Conservation (phyloP, 257 asterid genomes). For the Nicotiana otophora region DNA sequence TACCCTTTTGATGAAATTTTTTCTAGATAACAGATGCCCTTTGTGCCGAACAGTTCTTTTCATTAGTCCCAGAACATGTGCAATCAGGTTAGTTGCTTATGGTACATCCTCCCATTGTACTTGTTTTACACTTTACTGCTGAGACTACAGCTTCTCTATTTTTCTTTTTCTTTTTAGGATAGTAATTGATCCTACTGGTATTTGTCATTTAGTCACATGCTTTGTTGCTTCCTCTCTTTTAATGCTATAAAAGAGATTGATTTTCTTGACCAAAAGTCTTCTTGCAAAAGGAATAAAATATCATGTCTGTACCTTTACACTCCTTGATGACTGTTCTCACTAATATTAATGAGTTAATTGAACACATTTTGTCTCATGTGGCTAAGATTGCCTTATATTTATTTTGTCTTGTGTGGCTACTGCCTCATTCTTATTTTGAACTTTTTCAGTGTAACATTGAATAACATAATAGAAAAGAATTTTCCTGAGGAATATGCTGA, state of each 20-base stretch:
- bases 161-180: neutral
- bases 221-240: neutral
- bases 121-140: neutral
- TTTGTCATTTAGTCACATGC: neutral
- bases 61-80: conserved; percentile 70
- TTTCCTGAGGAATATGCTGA: conserved; percentile 89
- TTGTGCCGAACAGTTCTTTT: conserved; percentile 90
- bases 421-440: conserved; percentile 16
- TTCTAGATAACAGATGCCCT: conserved; percentile 85
- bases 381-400: neutral
- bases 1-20: conserved; percentile 10
- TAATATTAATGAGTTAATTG: neutral
- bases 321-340: neutral
- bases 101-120: neutral
- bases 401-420: neutral
- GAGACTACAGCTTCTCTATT: neutral
- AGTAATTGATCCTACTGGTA: neutral
- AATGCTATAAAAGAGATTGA: neutral
- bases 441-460: conserved; percentile 77
- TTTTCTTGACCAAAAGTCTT: neutral
- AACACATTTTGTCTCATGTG: neutral
- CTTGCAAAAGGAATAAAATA: neutral
- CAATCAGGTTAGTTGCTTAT: conserved; percentile 64
- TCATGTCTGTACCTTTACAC: neutral
- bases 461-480: conserved; percentile 81